Evolutionary conservation across 1,284 basidiomycete species (phyloP).

Genomic region (Pseudozyma hubeiensis): DNA sequence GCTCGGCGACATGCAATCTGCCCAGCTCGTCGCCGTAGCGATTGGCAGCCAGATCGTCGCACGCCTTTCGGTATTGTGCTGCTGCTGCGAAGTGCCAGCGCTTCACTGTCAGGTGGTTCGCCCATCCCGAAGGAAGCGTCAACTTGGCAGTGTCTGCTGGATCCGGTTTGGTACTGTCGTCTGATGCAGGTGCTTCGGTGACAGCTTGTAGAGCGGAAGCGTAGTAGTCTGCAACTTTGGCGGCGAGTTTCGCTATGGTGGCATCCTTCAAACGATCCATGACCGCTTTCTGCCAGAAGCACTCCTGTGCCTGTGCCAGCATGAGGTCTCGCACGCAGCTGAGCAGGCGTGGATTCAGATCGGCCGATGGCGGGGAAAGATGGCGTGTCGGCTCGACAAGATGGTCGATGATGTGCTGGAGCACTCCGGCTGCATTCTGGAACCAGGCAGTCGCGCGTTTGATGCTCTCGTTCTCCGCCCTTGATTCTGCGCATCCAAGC

Average conservation of each 20-base stretch:
- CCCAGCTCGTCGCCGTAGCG: constrained; percentile 64
- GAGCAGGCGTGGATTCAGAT: constrained; percentile 73
- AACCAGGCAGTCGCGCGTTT: constrained; percentile 59
- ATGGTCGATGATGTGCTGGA: constrained; percentile 47
- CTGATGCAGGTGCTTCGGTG: constrained; percentile 4
- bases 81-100: constrained; percentile 87
- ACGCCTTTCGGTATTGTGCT: constrained; percentile 86
- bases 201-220: constrained; percentile 35
- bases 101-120: constrained; percentile 85
- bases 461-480: constrained; percentile 62
- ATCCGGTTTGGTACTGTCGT: constrained; percentile 5
- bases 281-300: constrained; percentile 92
- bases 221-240: constrained; percentile 72
- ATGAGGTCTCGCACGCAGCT: constrained; percentile 80
- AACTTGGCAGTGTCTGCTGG: constrained; percentile 16
- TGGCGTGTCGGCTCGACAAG: constrained; percentile 33
- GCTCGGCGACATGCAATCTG: constrained; percentile 57
- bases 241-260: constrained; percentile 85
- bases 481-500: constrained; percentile 50
- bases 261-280: constrained; percentile 83
- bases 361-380: constrained; percentile 39
- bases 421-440: constrained; percentile 58
- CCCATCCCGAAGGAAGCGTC: constrained; percentile 76
- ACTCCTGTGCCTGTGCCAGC: constrained; percentile 95
- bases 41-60: constrained; percentile 88